Conservation (phyloP, 352 stramenopile species). For the Phytophthora palmivora region DNA sequence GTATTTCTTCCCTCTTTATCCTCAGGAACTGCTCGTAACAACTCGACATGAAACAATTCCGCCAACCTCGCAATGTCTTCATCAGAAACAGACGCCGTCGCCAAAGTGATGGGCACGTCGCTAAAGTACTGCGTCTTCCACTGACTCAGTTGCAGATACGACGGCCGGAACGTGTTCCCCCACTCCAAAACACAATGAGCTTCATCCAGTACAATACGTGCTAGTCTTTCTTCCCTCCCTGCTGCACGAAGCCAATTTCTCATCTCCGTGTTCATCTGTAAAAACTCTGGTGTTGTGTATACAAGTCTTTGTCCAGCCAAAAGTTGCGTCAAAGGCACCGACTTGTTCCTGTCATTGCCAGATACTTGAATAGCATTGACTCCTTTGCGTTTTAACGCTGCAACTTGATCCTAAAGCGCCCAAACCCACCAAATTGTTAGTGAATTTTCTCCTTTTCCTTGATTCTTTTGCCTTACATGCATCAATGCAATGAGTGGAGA, state of each 20-base stretch:
- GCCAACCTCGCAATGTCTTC: constrained; percentile 66
- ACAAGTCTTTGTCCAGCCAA: constrained; percentile 60
- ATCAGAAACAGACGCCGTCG: constrained; percentile 74
- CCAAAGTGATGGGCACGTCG: constrained; percentile 69
- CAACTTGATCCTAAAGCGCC: constrained; percentile 80
- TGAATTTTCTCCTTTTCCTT: not conserved
- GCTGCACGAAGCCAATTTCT: constrained; percentile 45
- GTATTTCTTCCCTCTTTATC: not conserved
- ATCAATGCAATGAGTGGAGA: constrained; percentile 82
- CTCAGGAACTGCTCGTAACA: constrained; percentile 17
- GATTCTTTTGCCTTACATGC: constrained; percentile 52
- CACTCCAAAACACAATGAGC: constrained; percentile 85
- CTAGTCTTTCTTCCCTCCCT: constrained; percentile 34
- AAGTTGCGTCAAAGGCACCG: constrained; percentile 40
- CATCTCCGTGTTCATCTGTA: constrained; percentile 74
- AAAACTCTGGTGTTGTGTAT: constrained; percentile 86
- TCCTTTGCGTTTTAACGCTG: constrained; percentile 63
- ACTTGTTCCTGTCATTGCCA: constrained; percentile 32
- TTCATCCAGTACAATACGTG: constrained; percentile 78
- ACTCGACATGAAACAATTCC: constrained; percentile 54
- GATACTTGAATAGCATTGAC: constrained; percentile 60
- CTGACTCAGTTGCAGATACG: constrained; percentile 70
- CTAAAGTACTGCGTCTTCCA: constrained; percentile 57
- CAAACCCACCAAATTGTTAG: not conserved
- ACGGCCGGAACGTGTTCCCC: constrained; percentile 77